Base-by-base conservation (phyloP, 2,329 filamentous ascomycete species). In the Diplodia scrobiculata region DNA sequence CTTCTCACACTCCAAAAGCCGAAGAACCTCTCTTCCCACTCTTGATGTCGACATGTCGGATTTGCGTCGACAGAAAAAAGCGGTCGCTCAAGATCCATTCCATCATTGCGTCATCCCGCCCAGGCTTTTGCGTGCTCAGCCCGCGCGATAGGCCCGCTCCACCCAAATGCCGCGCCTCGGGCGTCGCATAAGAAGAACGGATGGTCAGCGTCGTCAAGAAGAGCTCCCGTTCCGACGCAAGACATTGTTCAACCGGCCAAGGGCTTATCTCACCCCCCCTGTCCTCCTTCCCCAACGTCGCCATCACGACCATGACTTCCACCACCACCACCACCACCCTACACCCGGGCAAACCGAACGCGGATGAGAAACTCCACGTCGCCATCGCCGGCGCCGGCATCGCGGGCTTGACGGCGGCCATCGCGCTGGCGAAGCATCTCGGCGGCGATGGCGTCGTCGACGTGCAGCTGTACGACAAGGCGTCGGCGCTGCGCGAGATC, bases 1-100 rank as follows among this genome's bases (percentile, higher is more conserved):
- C 2, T 84, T 80, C 75, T 86, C 85, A 66, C 86, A 19, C 19
- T 79, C 82, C 83, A 86, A 66, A 82, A 79, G 6, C 78, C 77
- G 63, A 81, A 9, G 25, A 25, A 25, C 25, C 17, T 45, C 19
- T 11, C 79, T n/a, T 78, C 73, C 21, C 58, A 62, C 58, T 62
- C 34, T 62, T 62, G 58, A 62, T 62, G 27, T 47, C 58, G 58
- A 62, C 58, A 62, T 62, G 34, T 11, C 19, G 36, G 29, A 19
- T 5, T 38, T 13, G 6, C 36, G 25, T 9, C 34, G 32, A 45
- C 6, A 11, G 17, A 62, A 50, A 38, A 25, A 25, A 25, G 25
- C 25, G 25, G 25, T 25, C 25, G 58, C 58, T 19, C 45, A 62
- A 45, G 58, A 62, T 62, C 21, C 19, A 10, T 36, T 11, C 34